phyloP scores from a whole-genome alignment of 805 yeast genomes.

The Saccharomycopsis fibuligera region DNA sequence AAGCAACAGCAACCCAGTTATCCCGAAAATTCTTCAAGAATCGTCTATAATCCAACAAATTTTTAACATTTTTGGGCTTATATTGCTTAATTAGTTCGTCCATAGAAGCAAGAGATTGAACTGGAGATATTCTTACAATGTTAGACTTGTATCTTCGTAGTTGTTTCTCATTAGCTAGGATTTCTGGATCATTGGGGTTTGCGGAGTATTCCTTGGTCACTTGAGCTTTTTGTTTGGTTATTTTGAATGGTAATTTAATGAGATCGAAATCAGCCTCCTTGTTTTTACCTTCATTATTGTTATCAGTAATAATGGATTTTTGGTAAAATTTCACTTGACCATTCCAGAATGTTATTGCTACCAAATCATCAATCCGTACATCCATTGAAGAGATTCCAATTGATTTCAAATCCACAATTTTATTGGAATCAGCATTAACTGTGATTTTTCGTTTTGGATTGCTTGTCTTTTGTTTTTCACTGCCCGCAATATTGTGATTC shows the following conservation, averaged over 20 bases:
- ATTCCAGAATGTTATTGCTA: conserved; percentile 47
- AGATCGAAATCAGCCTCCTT: conserved; percentile 16
- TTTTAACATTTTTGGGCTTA: conserved; percentile 1
- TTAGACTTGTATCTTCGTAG: conserved; percentile 28
- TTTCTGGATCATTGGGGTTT: conserved; percentile 26
- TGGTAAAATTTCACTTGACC: conserved; percentile 36
- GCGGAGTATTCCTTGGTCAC: conserved; percentile 26
- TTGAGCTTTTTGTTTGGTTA: conserved; percentile 23
- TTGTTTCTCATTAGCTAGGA: conserved; percentile 29
- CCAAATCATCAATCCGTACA: conserved; percentile 23
- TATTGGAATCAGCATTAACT: background rate
- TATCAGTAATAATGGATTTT: conserved; percentile 10
- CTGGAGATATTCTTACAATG: conserved; percentile 26
- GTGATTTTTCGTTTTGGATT: conserved; percentile 4
- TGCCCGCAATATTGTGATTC: conserved; percentile 24
- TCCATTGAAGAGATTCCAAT: conserved; percentile 33
- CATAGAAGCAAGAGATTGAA: conserved; percentile 24
- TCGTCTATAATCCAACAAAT: conserved; percentile 21
- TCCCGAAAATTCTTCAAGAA: conserved; percentile 23
- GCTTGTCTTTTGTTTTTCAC: background rate
- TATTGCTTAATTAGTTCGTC: background rate
- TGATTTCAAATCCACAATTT: conserved; percentile 26
- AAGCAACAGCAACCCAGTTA: conserved; percentile 41
- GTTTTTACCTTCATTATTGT: conserved; percentile 22
- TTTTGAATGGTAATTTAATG: conserved; percentile 19